Conservation (phyloP, 352 stramenopile species). For the Phytophthora citrophthora region DNA sequence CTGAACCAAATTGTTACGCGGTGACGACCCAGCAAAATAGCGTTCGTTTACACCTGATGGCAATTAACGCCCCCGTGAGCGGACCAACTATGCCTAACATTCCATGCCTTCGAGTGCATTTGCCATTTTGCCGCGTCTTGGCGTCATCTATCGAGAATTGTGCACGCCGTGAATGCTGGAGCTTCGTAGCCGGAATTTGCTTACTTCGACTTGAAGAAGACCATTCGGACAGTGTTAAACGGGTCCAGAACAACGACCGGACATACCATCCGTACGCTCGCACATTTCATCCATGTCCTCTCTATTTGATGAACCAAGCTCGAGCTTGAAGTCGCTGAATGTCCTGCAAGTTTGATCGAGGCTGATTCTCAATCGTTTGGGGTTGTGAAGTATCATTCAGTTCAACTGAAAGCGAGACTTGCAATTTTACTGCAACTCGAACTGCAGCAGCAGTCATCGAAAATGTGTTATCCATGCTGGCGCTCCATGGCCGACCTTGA, state of each 20-base stretch:
- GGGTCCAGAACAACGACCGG: neutral
- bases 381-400: no score
- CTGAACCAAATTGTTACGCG: slow-evolving; percentile 7
- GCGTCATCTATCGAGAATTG: neutral
- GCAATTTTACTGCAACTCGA: neutral
- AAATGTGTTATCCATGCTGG: neutral
- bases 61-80: neutral
- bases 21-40: slow-evolving; percentile 14
- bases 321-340: neutral
- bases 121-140: neutral
- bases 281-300: slow-evolving; percentile 15
- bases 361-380: no score
- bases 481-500: neutral
- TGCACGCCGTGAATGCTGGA: neutral
- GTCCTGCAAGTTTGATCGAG: neutral
- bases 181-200: slow-evolving; percentile 1
- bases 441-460: neutral
- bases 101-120: neutral
- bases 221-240: slow-evolving; percentile 7
- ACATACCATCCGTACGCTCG: slow-evolving; percentile 17
- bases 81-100: neutral
- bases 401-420: neutral
- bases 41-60: neutral
- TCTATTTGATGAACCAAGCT: neutral
- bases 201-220: slow-evolving; percentile 8